A percentile compares a stretch with the other conserved stretches of the same genome.
Conservation (phyloP, 495 filamentous ascomycete genomes). For the Neurospora sp. region DNA sequence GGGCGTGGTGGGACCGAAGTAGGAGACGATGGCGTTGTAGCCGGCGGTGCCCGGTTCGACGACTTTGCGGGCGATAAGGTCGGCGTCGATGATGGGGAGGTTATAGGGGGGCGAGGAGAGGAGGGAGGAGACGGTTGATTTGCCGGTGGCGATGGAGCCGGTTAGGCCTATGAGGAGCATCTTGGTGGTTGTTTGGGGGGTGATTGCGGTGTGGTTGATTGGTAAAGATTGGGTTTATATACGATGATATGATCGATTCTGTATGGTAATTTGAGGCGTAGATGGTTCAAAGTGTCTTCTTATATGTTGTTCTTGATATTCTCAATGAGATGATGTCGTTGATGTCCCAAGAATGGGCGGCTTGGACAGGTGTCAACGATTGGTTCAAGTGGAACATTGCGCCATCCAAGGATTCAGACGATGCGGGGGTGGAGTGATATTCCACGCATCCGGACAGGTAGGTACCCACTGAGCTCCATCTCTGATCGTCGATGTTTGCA, state of each 20-base stretch:
- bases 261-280: not conserved
- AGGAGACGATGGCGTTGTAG: constrained; percentile 65
- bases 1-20: constrained; percentile 73
- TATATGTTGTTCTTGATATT: not conserved
- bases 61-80: constrained; percentile 79
- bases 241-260: not conserved
- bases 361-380: not conserved
- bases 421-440: not conserved
- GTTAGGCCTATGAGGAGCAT: constrained; percentile 97
- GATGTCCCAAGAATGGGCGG: not conserved
- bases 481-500: not conserved
- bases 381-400: not conserved
- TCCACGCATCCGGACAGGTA: not conserved
- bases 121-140: constrained; percentile 84
- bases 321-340: not conserved
- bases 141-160: constrained; percentile 94
- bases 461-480: not conserved
- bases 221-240: not conserved
- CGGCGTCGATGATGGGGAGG: constrained; percentile 91
- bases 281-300: not conserved
- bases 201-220: not conserved
- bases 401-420: not conserved
- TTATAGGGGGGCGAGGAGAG: constrained; percentile 71
- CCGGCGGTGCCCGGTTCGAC: constrained; percentile 81
- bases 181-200: constrained; percentile 7